phyloP scores from a whole-genome alignment of 345 rosid genomes.

The Stellera chamaejasme region DNA sequence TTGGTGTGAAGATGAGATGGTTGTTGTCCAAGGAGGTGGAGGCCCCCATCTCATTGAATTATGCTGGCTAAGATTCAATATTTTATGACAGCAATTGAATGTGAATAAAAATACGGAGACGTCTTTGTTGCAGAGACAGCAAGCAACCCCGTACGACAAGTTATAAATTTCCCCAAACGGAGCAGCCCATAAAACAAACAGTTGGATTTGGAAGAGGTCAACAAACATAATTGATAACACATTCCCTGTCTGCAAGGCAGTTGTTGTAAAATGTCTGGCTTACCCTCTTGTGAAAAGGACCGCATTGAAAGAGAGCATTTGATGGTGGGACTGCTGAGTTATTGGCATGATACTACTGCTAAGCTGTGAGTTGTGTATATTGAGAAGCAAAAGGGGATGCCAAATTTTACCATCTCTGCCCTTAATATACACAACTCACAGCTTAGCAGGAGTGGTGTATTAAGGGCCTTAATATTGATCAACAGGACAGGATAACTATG shows the following conservation, averaged over 20 bases:
- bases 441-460: too few species aligned
- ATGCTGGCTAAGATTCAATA: conserved; percentile 8
- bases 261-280: conserved; percentile 12
- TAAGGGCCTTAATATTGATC: too few species aligned
- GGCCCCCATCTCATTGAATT: conserved; percentile 16
- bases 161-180: conserved; percentile 32
- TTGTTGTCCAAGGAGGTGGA: conserved; percentile 9
- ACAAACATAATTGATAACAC: conserved; percentile 20
- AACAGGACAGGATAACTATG: too few species aligned
- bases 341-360: too few species aligned
- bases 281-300: conserved; percentile 9
- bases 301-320: too few species aligned
- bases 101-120: conserved; percentile 15
- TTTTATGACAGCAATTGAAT: conserved; percentile 1
- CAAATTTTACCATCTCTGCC: too few species aligned
- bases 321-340: too few species aligned
- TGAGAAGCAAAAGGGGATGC: too few species aligned
- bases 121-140: conserved; percentile 47
- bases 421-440: too few species aligned
- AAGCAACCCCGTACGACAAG: conserved; percentile 36
- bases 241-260: conserved; percentile 27
- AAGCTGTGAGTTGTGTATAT: too few species aligned
- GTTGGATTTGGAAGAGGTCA: conserved; percentile 44
- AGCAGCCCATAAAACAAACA: conserved; percentile 14
- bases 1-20: conserved; percentile 10